Evolutionary conservation across 371 early-diverging fungal species (phyloP).

Genomic region (Lichtheimia corymbifera): DNA sequence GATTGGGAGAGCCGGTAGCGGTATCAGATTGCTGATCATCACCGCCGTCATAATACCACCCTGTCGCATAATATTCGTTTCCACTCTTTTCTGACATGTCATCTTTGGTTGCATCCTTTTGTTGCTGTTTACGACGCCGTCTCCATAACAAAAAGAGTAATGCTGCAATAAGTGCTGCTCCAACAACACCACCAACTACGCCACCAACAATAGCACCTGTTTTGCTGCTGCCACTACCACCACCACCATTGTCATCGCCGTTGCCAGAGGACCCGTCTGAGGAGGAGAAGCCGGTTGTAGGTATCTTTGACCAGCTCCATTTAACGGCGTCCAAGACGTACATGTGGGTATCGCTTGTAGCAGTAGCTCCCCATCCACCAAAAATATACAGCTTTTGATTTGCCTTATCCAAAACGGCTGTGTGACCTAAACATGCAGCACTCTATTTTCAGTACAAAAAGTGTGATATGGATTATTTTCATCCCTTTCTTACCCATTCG

Average conservation of each 20-base stretch:
- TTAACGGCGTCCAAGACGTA: conserved; percentile 24
- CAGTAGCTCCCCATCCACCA: conserved; percentile 38
- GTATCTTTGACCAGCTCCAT: conserved; percentile 34
- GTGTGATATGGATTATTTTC: neutral
- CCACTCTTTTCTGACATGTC: neutral
- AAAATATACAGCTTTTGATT: conserved; percentile 32
- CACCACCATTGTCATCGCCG: neutral
- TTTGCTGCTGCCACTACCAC: neutral
- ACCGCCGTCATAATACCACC: neutral
- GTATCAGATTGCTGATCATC: conserved; percentile 1
- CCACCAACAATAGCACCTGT: conserved; percentile 16
- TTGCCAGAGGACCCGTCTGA: neutral
- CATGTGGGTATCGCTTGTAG: conserved; percentile 28
- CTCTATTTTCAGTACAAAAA: neutral
- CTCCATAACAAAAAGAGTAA: conserved; percentile 11
- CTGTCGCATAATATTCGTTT: neutral
- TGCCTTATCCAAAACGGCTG: conserved; percentile 30
- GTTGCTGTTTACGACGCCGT: conserved; percentile 4
- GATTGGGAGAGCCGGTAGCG: neutral
- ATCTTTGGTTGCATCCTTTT: conserved; percentile 3
- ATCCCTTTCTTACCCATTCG: conserved; percentile 39
- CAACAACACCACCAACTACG: conserved; percentile 15
- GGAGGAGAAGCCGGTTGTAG: conserved; percentile 6
- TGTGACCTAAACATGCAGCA: conserved; percentile 26
- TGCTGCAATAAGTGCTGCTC: conserved; percentile 11